Conservation (phyloP, 495 filamentous ascomycete species). For the Lasiosphaeriaceae sp. region DNA sequence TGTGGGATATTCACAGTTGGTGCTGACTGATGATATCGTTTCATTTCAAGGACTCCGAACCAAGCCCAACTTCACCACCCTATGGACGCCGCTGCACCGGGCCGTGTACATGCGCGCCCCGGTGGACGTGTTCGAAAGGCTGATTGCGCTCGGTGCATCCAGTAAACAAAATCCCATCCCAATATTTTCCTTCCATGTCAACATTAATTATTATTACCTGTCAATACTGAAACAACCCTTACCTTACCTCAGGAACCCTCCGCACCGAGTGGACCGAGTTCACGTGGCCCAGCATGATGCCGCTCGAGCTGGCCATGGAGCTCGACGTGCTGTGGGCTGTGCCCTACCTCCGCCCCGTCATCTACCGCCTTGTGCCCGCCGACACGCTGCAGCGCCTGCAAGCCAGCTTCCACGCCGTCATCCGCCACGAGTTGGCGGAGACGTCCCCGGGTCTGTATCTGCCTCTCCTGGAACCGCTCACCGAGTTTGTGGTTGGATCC, state of each 20-base stretch:
- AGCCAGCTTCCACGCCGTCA: background rate
- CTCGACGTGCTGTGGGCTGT: background rate
- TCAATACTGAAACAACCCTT: too few species aligned
- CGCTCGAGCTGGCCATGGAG: constrained; percentile 3
- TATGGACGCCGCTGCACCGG: constrained; percentile 1
- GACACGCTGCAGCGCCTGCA: background rate
- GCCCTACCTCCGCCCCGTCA: background rate
- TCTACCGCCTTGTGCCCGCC: background rate
- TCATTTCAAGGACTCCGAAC: too few species aligned
- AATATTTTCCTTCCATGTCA: too few species aligned
- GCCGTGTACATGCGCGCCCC: constrained; percentile 3
- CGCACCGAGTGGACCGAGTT: background rate
- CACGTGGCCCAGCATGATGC: background rate
- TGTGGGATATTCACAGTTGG: too few species aligned
- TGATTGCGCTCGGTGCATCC: constrained; percentile 1
- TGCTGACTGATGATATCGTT: too few species aligned
- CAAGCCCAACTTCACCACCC: too few species aligned
- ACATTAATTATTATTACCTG: too few species aligned
- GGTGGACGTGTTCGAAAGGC: background rate
- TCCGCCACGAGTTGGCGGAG: background rate
- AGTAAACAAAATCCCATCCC: too few species aligned
- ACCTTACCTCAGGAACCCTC: constrained; percentile 1
- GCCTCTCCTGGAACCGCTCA: background rate
- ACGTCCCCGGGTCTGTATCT: background rate
- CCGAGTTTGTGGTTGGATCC: background rate